Percentiles rank a stretch among this genome's conserved stretches.
Conservation (phyloP, 108 stramenopile species). For the Skeletonema costatum region DNA sequence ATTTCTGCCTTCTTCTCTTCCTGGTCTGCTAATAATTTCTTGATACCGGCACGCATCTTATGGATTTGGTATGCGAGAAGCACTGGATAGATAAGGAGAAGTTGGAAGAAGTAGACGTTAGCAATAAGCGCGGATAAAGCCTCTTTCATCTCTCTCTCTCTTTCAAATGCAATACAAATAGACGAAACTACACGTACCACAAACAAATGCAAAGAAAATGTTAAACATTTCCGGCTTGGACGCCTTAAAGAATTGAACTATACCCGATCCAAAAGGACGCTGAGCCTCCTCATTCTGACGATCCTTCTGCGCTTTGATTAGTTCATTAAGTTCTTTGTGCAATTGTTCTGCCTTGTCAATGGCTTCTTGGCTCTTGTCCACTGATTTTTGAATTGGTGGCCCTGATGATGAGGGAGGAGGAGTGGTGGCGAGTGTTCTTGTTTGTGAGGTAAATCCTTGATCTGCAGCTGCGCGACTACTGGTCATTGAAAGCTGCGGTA, state of each 20-base stretch:
- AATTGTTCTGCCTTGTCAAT: constrained; percentile 44
- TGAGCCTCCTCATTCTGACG: constrained; percentile 17
- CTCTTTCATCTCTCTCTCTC: neutral
- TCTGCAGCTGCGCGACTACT: neutral
- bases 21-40: constrained; percentile 31
- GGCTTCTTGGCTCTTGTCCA: constrained; percentile 24
- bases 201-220: constrained; percentile 52
- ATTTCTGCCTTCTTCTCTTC: constrained; percentile 28
- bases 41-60: constrained; percentile 30
- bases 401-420: neutral
- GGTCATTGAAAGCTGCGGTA: neutral
- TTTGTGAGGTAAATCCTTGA: neutral
- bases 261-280: constrained; percentile 24
- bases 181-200: constrained; percentile 8
- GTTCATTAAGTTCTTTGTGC: constrained; percentile 39
- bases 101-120: neutral
- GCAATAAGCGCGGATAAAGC: neutral
- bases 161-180: neutral
- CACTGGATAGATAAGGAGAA: neutral
- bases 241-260: constrained; percentile 33
- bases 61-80: constrained; percentile 53
- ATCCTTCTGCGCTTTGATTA: constrained; percentile 32
- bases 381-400: neutral
- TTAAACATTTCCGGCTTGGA: constrained; percentile 50
- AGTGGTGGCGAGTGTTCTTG: neutral